These are phyloP conservation scores for Yamadazyma tumulicola DNA, from an alignment of 805 yeast genomes.

Conservation along the genomic window DNA sequence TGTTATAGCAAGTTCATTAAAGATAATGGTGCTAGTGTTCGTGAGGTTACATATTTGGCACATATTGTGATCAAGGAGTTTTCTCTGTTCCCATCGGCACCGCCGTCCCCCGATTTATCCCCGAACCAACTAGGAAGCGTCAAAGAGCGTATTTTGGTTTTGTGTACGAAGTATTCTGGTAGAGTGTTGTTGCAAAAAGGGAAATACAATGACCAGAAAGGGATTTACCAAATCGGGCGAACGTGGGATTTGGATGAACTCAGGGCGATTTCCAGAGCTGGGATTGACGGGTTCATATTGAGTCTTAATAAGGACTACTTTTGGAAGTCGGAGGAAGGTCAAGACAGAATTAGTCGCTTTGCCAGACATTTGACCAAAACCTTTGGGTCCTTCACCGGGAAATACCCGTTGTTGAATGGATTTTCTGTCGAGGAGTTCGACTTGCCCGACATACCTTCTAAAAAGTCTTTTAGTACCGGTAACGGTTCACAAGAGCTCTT, in stretches of 20 bases:
- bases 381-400: slow-evolving; percentile 33
- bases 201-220: slow-evolving; percentile 64
- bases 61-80: slow-evolving; percentile 77
- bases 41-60: slow-evolving; percentile 55
- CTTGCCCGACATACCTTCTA: slow-evolving; percentile 23
- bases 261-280: slow-evolving; percentile 48
- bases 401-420: slow-evolving; percentile 35
- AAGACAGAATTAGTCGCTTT: slow-evolving; percentile 34
- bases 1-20: slow-evolving; percentile 33
- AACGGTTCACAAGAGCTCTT: slow-evolving; percentile 12
- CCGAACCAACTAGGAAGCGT: slow-evolving; percentile 27
- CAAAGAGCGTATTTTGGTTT: slow-evolving; percentile 59
- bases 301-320: slow-evolving; percentile 74
- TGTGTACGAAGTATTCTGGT: slow-evolving; percentile 64
- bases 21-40: slow-evolving; percentile 20
- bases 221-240: slow-evolving; percentile 82
- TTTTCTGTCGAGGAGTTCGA: slow-evolving; percentile 31
- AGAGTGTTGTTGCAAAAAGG: slow-evolving; percentile 79
- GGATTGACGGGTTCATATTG: slow-evolving; percentile 55
- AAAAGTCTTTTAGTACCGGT: slow-evolving; percentile 8
- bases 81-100: slow-evolving; percentile 59
- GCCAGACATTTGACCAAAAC: slow-evolving; percentile 28
- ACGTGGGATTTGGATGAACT: slow-evolving; percentile 86
- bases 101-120: slow-evolving; percentile 62
- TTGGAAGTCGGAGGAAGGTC: slow-evolving; percentile 54